These are phyloP conservation scores for Rehmannia glutinosa DNA, from an alignment of 257 asterid genomes.

Conservation along the genomic window DNA sequence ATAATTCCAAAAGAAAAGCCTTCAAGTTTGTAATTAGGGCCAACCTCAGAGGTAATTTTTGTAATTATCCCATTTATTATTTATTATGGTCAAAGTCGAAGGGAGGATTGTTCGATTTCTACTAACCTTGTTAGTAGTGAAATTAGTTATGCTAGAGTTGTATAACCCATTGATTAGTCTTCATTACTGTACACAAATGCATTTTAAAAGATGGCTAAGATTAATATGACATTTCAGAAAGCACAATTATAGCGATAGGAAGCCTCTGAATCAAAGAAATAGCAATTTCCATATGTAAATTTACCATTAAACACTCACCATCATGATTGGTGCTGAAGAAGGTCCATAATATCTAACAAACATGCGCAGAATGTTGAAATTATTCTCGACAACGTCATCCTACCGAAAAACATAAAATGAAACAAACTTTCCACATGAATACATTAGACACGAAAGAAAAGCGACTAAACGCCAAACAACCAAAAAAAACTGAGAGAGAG, in stretches of 20 bases:
- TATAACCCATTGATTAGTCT: background rate
- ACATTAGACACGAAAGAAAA: background rate
- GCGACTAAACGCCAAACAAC: background rate
- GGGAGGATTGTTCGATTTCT: no score
- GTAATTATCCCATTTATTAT: no score
- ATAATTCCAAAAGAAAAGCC: no score
- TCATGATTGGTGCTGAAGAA: constrained; percentile 68
- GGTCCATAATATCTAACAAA: constrained; percentile 72
- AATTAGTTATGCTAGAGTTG: no score
- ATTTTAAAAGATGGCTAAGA: background rate
- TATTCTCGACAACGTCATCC: constrained; percentile 80
- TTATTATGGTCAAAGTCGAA: no score
- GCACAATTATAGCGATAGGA: no score
- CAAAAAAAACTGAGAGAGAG: no score
- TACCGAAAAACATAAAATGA: constrained; percentile 12
- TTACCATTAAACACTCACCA: constrained; percentile 48
- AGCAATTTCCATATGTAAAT: background rate
- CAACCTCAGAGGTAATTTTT: no score
- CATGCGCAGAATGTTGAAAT: constrained; percentile 87
- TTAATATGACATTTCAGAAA: background rate
- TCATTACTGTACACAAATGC: background rate
- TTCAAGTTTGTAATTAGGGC: no score
- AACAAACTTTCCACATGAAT: background rate
- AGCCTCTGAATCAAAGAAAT: background rate
- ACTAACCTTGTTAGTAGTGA: background rate